Conservation (phyloP, 2,329 filamentous ascomycete genomes). For the Colletotrichum tabaci region DNA sequence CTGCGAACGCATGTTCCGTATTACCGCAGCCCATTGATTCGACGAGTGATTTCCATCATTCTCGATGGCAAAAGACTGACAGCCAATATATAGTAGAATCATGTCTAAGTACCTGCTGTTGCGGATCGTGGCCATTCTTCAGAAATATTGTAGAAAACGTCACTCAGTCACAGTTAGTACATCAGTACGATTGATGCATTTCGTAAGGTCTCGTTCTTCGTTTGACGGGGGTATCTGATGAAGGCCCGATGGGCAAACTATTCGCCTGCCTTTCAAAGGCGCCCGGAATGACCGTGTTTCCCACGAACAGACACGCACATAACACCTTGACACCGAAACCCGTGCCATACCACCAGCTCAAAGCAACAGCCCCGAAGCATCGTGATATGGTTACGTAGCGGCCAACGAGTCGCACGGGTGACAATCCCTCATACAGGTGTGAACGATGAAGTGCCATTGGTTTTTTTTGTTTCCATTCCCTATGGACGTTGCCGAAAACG, state of each 20-base stretch:
- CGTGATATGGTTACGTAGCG: constrained; percentile 4
- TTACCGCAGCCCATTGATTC: neutral
- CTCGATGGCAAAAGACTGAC: neutral
- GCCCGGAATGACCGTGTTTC: constrained; percentile 19
- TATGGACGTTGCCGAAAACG: constrained; percentile 44
- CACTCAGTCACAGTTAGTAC: too few relatives aligned
- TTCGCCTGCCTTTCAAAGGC: constrained; percentile 28
- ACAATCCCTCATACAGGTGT: constrained; percentile 20
- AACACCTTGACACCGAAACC: constrained; percentile 35
- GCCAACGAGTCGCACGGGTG: constrained; percentile 31
- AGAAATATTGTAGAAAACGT: too few relatives aligned
- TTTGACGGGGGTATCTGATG: constrained; percentile 39
- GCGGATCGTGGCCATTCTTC: neutral
- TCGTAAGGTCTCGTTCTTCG: constrained; percentile 32
- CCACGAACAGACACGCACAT: constrained; percentile 18
- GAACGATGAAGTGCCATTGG: constrained; percentile 42
- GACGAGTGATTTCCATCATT: neutral
- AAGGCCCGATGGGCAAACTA: constrained; percentile 34
- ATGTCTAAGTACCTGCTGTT: too few relatives aligned
- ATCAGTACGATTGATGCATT: neutral
- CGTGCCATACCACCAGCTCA: constrained; percentile 11
- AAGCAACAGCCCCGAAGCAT: constrained; percentile 13
- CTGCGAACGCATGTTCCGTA: neutral
- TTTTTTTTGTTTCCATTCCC: constrained; percentile 44
- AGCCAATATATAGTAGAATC: neutral